phyloP scores from a whole-genome alignment of 2,329 filamentous ascomycete genomes.

The Hypoxylon sp. region DNA sequence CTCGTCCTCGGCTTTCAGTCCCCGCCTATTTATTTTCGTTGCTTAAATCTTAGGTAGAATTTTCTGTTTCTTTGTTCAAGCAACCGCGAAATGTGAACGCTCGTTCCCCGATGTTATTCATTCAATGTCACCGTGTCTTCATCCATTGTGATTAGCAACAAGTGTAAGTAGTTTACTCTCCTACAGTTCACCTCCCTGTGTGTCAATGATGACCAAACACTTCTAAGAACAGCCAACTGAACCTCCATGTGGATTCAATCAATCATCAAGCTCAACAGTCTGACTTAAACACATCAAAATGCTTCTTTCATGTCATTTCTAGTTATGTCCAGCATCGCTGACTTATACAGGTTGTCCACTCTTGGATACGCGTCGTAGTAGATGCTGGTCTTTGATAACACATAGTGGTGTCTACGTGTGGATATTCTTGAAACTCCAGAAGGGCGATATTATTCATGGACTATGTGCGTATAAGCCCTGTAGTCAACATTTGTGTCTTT shows the following conservation, averaged over 20 bases:
- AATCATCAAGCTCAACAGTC: constrained; percentile 76
- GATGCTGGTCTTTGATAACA: background rate
- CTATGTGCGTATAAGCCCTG: background rate
- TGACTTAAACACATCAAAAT: constrained; percentile 57
- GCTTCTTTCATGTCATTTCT: constrained; percentile 17
- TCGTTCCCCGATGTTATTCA: constrained; percentile 11
- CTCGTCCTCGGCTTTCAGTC: constrained; percentile 27
- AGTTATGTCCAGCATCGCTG: constrained; percentile 30
- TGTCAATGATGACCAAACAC: constrained; percentile 66
- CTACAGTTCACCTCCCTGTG: background rate
- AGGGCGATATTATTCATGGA: background rate
- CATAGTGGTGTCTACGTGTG: background rate
- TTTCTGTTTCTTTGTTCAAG: constrained; percentile 18
- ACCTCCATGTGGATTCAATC: constrained; percentile 68
- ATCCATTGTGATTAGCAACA: constrained; percentile 9
- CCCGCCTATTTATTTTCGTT: constrained; percentile 32
- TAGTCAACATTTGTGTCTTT: background rate
- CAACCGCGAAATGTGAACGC: constrained; percentile 13
- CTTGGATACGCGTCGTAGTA: background rate
- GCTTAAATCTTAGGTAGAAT: constrained; percentile 2
- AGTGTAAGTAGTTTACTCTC: constrained; percentile 33
- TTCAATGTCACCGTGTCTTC: background rate
- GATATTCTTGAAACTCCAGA: background rate
- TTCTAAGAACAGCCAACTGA: constrained; percentile 79
- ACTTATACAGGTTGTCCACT: constrained; percentile 33